Base-by-base conservation (phyloP, 179 eudicot species). In the Kewa caespitosa region DNA sequence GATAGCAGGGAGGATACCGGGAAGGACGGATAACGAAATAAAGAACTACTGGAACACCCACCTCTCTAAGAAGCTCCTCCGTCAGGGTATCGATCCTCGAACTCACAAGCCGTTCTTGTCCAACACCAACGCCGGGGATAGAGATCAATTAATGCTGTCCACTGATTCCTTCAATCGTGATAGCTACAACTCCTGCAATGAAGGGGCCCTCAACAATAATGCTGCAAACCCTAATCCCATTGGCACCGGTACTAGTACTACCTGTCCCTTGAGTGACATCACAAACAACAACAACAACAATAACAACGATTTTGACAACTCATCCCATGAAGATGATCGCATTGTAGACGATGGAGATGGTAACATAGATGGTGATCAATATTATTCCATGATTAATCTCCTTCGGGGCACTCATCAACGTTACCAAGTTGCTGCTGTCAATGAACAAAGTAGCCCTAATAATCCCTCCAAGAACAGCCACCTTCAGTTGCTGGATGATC, bases 41-140 rank as follows among this genome's bases (percentile, higher is more conserved):
- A 73, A 73, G 67, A 73, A 60, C 36, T 60, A 60, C 36, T 60
- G 65, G 65, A 60, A 60, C 36, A 60, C 65, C 32, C 65, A 60
- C 39, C 76, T 73, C 67, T 57, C 67, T 50, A 73, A 60, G 68
- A 73, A 73, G 17, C 38, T 73, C 20, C 57, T 73, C 6, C 43
- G 76, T 38, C 76, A 73, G 46, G 76, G 76, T 3, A 60, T 73
- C 15, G 67, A 73, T 60, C 76, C 76, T 4, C 62, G 76, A 6
- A 73, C 55, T 28, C 76, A 73, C 23, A 60, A 60, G 37, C 65
- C 65, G 22, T 60, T 60, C 38, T 60, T 37, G 8, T n/a, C n/a
- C n/a, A n/a, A n/a, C n/a, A n/a, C n/a, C n/a, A n/a, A n/a, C n/a
- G n/a, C n/a, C n/a, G n/a, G n/a, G n/a, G n/a, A n/a, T n/a, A n/a